phyloP scores from a whole-genome alignment of 148 eudicot genomes.

The Spergularia marina region DNA sequence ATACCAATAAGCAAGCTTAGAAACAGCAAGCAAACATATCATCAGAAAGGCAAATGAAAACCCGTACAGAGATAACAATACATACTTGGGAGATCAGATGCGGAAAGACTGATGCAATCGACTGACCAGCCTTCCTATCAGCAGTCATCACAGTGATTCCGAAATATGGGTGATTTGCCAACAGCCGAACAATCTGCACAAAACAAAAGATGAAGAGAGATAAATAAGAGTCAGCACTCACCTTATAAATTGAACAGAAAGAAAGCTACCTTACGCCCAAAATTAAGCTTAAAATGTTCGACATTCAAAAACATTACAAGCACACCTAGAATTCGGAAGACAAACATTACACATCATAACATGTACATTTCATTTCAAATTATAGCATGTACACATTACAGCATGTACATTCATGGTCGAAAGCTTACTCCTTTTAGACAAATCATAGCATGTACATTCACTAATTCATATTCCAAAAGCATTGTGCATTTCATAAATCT shows the following conservation, averaged over 20 bases:
- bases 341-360: too few relatives aligned
- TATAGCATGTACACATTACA: too few relatives aligned
- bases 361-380: too few relatives aligned
- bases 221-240: neutral
- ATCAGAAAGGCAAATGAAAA: neutral
- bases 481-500: too few relatives aligned
- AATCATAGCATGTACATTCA: too few relatives aligned
- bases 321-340: too few relatives aligned
- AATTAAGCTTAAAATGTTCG: neutral
- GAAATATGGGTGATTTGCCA: conserved; percentile 77
- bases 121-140: conserved; percentile 96
- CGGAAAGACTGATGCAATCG: conserved; percentile 90
- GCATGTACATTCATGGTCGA: too few relatives aligned
- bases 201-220: neutral
- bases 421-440: too few relatives aligned
- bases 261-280: neutral
- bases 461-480: neutral
- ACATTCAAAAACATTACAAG: neutral
- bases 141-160: conserved; percentile 90
- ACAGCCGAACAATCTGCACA: conserved; percentile 74
- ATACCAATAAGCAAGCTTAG: conserved; percentile 1
- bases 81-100: conserved; percentile 75
- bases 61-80: neutral
- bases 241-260: conserved; percentile 5
- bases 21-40: neutral